phyloP scores from a whole-genome alignment of 2,329 filamentous ascomycete species.

The Epichloe uncinata region DNA sequence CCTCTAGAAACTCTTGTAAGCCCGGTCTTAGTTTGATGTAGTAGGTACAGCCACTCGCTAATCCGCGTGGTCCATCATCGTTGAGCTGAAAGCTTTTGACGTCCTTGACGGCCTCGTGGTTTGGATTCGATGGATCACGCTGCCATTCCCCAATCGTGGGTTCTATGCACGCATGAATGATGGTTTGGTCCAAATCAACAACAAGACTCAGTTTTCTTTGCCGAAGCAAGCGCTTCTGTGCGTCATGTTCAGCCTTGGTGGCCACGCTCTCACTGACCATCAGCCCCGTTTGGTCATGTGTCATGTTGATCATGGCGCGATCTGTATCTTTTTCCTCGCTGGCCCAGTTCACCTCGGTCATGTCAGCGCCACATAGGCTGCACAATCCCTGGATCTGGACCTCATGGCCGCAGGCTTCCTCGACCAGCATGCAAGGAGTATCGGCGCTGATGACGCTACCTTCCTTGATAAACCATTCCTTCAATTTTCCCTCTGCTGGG shows the following conservation, averaged over 20 bases:
- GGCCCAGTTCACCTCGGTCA: slow-evolving; percentile 83
- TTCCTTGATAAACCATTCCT: slow-evolving; percentile 60
- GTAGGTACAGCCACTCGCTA: slow-evolving; percentile 70
- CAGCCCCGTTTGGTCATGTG: slow-evolving; percentile 78
- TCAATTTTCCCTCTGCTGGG: slow-evolving; percentile 66
- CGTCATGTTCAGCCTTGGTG: slow-evolving; percentile 67
- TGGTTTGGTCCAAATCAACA: slow-evolving; percentile 94
- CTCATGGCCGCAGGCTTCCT: slow-evolving; percentile 84
- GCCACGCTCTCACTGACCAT: slow-evolving; percentile 78
- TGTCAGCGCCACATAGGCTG: slow-evolving; percentile 85
- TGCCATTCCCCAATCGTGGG: slow-evolving; percentile 96
- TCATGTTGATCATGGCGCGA: slow-evolving; percentile 87
- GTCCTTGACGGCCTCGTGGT: slow-evolving; percentile 80
- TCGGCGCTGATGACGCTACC: slow-evolving; percentile 51
- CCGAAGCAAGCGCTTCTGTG: slow-evolving; percentile 68
- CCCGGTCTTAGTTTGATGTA: slow-evolving; percentile 97
- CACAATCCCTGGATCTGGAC: slow-evolving; percentile 86
- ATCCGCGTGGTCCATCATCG: slow-evolving; percentile 65
- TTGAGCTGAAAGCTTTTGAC: slow-evolving; percentile 78
- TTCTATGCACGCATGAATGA: slow-evolving; percentile 96
- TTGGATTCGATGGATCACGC: slow-evolving; percentile 74
- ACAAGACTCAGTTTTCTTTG: slow-evolving; percentile 82
- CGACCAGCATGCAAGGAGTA: slow-evolving; percentile 55
- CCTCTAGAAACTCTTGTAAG: slow-evolving; percentile 64
- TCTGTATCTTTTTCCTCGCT: slow-evolving; percentile 65